Conservation (phyloP, 2,329 filamentous ascomycete genomes). For the Ustulina deusta region DNA sequence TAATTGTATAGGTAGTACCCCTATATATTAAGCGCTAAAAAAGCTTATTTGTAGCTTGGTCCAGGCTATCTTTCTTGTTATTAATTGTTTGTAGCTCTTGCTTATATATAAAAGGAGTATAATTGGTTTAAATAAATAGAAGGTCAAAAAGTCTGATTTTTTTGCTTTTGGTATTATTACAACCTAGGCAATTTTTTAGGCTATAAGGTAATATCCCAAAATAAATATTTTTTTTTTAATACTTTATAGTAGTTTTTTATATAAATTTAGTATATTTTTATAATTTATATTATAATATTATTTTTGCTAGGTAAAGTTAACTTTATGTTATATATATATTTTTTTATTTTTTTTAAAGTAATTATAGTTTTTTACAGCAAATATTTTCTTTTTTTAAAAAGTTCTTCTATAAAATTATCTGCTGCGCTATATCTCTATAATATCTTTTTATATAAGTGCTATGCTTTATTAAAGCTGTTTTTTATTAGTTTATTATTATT, state of each 20-base stretch:
- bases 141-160: constrained; percentile 13
- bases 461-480: no score
- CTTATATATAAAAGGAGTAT: constrained; percentile 20
- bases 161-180: no score
- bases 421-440: no score
- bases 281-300: constrained; percentile 9
- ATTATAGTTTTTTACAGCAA: background rate
- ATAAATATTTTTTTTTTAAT: no score
- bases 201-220: background rate
- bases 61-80: no score
- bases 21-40: background rate
- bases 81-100: no score
- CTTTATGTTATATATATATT: constrained; percentile 5
- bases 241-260: constrained; percentile 7
- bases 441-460: no score
- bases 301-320: constrained; percentile 15
- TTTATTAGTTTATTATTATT: no score
- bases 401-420: no score
- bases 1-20: no score
- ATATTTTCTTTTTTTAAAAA: no score
- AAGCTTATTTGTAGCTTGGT: background rate
- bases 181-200: constrained; percentile 10
- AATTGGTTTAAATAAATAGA: constrained; percentile 23
- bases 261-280: background rate
- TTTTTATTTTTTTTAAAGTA: constrained; percentile 23